These are phyloP conservation scores for Spirogloea muscicola DNA, from an alignment of 139 green algal species.

Conservation along the genomic window DNA sequence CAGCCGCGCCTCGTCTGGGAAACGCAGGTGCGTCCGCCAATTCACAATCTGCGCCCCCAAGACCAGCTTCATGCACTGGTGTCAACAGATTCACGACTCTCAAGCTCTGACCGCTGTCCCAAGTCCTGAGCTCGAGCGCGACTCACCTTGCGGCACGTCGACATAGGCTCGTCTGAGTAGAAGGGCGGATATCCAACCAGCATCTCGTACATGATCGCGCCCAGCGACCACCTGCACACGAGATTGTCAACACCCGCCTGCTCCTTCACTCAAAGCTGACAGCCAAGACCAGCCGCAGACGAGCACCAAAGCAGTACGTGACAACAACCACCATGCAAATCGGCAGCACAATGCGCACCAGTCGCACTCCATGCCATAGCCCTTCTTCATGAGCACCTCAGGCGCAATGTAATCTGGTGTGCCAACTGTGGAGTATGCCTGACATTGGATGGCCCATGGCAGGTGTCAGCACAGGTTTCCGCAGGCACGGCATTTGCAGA, in stretches of 20 bases:
- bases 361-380: slow-evolving; percentile 97
- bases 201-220: slow-evolving; percentile 97
- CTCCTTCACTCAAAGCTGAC: too few relatives aligned
- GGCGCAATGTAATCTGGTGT: slow-evolving; percentile 95
- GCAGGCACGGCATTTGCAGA: background rate
- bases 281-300: too few relatives aligned
- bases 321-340: too few relatives aligned
- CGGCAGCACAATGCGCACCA: slow-evolving; percentile 70
- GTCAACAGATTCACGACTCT: too few relatives aligned
- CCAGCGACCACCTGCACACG: slow-evolving; percentile 78
- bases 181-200: slow-evolving; percentile 95
- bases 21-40: slow-evolving; percentile 85
- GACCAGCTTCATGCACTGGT: background rate
- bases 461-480: too few relatives aligned
- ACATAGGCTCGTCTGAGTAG: slow-evolving; percentile 92
- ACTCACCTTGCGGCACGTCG: slow-evolving; percentile 39
- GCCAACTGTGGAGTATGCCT: slow-evolving; percentile 89
- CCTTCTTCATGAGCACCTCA: slow-evolving; percentile 95
- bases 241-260: too few relatives aligned
- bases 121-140: too few relatives aligned
- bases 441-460: background rate
- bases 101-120: too few relatives aligned
- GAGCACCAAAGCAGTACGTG: too few relatives aligned
- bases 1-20: slow-evolving; percentile 70
- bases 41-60: slow-evolving; percentile 79